Evolutionary conservation across 2,329 filamentous ascomycete species (phyloP), one percentile per base, ranked within the genome.

Genomic region (Ploettnerulaceae sp.): DNA sequence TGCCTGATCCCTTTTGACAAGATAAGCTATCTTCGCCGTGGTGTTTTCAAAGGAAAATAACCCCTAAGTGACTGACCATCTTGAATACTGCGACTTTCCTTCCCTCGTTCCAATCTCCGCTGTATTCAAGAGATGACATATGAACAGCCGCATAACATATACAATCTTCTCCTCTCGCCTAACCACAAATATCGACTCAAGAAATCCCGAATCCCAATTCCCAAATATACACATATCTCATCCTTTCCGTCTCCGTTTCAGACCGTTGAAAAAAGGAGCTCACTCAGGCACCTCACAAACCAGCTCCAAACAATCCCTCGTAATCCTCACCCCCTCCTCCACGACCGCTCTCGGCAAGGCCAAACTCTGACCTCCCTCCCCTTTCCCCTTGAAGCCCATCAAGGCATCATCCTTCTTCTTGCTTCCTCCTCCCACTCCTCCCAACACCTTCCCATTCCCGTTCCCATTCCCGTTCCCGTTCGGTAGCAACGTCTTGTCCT

Each of bases 311-410:
- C 73, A 74, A 56, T 82, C 78, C 48, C 74, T 69, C 21, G 79
- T 79, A 24, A 77, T 69, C 53, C 72, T 72, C n/a, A 83, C 67
- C 4, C 79, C 78, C 54, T 84, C 77, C 20, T 82, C 76, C 11
- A 84, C 66, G n/a, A 82, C 77, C 2, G 68, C 61, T 45, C 73
- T 69, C 9, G 82, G 80, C 32, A 84, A 63, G 24, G 79, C 80
- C 11, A 83, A 69, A 55, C 63, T 71, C 14, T 36, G 40, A 4
- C 57, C 56, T 6, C 35, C 44, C 21, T 60, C 45, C 18, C 59
- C 53, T 40, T 50, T 48, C 14, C 55, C 55, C 18, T 38, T 50
- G 20, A 34, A 34, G 4, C 29, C 45, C 37, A 9, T 28, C 46
- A n/a, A n/a, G n/a, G n/a, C 32, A 29, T 26, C 49, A 35, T 24